These are phyloP conservation scores for Trichocladium antarcticum DNA, from an alignment of 495 filamentous ascomycete genomes.

Conservation along the genomic window DNA sequence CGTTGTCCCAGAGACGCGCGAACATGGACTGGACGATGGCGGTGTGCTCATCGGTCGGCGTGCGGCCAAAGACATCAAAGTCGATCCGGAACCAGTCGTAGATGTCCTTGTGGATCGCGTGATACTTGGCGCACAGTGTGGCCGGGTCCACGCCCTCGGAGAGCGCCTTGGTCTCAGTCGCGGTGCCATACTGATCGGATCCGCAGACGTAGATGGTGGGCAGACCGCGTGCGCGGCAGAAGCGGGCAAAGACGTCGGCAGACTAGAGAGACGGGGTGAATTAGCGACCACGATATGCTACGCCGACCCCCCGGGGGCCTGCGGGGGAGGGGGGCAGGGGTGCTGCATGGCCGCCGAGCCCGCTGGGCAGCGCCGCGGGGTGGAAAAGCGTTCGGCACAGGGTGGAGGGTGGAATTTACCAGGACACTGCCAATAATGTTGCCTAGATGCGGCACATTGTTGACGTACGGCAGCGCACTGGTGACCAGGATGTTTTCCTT, in stretches of 20 bases:
- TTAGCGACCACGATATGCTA: slow-evolving; percentile 2
- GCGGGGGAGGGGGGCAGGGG: neutral
- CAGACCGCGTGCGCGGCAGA: slow-evolving; percentile 55
- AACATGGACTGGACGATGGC: slow-evolving; percentile 81
- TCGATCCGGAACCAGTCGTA: slow-evolving; percentile 75
- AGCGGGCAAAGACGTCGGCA: slow-evolving; percentile 48
- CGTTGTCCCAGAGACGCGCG: slow-evolving; percentile 60
- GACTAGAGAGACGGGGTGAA: slow-evolving; percentile 10
- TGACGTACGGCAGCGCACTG: slow-evolving; percentile 75
- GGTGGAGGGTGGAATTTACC: slow-evolving; percentile 8
- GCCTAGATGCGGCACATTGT: slow-evolving; percentile 91
- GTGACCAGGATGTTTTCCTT: slow-evolving; percentile 49
- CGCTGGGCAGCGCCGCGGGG: neutral
- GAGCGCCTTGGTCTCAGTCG: slow-evolving; percentile 68
- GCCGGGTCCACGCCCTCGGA: slow-evolving; percentile 59
- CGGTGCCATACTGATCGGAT: slow-evolving; percentile 62
- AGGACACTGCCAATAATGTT: slow-evolving; percentile 89
- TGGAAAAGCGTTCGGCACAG: neutral
- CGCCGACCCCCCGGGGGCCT: neutral
- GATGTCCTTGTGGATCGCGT: slow-evolving; percentile 68
- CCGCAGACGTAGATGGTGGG: slow-evolving; percentile 58
- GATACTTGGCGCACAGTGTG: slow-evolving; percentile 77
- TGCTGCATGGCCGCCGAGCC: neutral
- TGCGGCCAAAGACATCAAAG: slow-evolving; percentile 78
- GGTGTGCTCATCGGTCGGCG: slow-evolving; percentile 70